A percentile compares a stretch with the other conserved stretches of the same genome.
Evolutionary conservation across 805 yeast genomes (phyloP).

Genomic region (Pichia scutulata): DNA sequence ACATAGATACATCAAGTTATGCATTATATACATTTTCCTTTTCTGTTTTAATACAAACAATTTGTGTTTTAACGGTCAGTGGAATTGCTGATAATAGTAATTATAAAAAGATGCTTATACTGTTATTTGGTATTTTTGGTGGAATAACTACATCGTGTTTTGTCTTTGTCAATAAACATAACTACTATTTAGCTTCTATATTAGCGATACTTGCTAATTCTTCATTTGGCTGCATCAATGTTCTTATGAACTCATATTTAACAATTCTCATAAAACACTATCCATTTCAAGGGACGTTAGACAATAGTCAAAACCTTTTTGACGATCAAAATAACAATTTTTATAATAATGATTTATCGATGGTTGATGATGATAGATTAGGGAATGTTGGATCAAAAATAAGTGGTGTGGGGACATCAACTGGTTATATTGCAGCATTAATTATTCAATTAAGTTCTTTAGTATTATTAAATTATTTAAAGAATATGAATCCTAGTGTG

Average conservation of each 20-base stretch:
- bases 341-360: not conserved
- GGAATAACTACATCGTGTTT: constrained; percentile 44
- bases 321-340: not conserved
- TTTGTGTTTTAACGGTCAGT: constrained; percentile 62
- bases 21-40: constrained; percentile 67
- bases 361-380: constrained; percentile 1
- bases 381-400: constrained; percentile 42
- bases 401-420: constrained; percentile 64
- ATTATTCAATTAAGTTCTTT: constrained; percentile 58
- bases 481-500: constrained; percentile 12
- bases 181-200: constrained; percentile 43
- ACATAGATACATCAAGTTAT: constrained; percentile 64
- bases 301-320: not conserved
- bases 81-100: constrained; percentile 64
- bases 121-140: constrained; percentile 54
- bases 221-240: constrained; percentile 70
- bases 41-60: constrained; percentile 65
- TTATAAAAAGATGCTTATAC: constrained; percentile 47
- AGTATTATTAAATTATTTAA: constrained; percentile 27
- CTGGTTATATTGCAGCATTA: constrained; percentile 64
- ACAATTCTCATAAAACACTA: constrained; percentile 51
- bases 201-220: constrained; percentile 58
- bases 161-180: constrained; percentile 29
- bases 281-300: not conserved
- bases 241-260: constrained; percentile 68